Conservation (phyloP, 805 yeast genomes). For the Ogataea angusta region DNA sequence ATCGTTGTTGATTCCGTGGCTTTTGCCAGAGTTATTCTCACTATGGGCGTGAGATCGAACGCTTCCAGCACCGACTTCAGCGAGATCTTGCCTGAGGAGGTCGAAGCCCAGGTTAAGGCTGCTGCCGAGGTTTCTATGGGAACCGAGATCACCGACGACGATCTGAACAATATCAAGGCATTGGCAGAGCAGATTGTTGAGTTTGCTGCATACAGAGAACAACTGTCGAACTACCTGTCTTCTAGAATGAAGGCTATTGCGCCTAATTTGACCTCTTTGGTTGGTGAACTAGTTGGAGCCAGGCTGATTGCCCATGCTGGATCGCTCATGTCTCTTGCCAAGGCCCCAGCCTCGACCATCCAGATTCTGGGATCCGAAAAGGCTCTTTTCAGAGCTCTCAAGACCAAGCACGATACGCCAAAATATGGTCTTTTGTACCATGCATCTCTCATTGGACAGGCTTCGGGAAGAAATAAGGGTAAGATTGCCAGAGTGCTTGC, state of each 20-base stretch:
- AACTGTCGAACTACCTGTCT: slow-evolving; percentile 83
- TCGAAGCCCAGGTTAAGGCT: slow-evolving; percentile 85
- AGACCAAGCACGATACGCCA: slow-evolving; percentile 98
- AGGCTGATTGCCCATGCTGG: slow-evolving; percentile 97
- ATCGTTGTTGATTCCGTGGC: slow-evolving; percentile 95
- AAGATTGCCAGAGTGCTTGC: slow-evolving; percentile 98
- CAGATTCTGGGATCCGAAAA: slow-evolving; percentile 99
- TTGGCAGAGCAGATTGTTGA: slow-evolving; percentile 96
- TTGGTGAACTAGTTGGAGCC: slow-evolving; percentile 98
- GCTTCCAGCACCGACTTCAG: slow-evolving; percentile 89
- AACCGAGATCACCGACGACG: slow-evolving; percentile 93
- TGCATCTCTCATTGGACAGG: slow-evolving; percentile 96
- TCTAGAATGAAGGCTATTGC: slow-evolving; percentile 99
- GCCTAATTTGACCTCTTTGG: slow-evolving; percentile 91
- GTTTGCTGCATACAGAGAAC: slow-evolving; percentile 95
- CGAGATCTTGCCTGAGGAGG: slow-evolving; percentile 86
- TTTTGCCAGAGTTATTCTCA: slow-evolving; percentile 87
- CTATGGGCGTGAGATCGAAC: slow-evolving; percentile 91
- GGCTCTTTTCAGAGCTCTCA: slow-evolving; percentile 96
- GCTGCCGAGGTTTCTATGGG: slow-evolving; percentile 99
- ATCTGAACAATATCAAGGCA: slow-evolving; percentile 81
- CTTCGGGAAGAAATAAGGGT: slow-evolving; percentile 97
- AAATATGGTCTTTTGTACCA: slow-evolving; percentile 96
- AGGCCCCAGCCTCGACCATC: slow-evolving; percentile 97
- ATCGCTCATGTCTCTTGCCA: slow-evolving; percentile 87